phyloP scores from a whole-genome alignment of 2,329 filamentous ascomycete genomes.

The Phyllosticta capitalensis region DNA sequence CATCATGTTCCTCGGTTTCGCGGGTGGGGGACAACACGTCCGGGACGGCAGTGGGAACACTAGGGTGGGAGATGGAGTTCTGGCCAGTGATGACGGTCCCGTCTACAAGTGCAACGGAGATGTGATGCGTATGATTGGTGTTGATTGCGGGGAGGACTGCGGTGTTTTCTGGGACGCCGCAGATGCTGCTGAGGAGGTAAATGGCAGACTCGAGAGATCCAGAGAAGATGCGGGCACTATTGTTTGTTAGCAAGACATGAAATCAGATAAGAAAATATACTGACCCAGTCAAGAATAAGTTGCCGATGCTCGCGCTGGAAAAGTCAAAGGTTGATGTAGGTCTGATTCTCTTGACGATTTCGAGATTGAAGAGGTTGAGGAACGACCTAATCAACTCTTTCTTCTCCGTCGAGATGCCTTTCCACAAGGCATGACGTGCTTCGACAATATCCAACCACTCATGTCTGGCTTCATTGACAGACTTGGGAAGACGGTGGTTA shows the following conservation, averaged over 20 bases:
- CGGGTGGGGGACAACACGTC: constrained; percentile 19
- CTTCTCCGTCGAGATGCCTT: constrained; percentile 39
- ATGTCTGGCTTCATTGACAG: constrained; percentile 50
- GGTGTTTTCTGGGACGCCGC: constrained; percentile 67
- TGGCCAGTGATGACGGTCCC: constrained; percentile 78
- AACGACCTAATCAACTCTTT: constrained; percentile 44
- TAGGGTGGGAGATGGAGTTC: constrained; percentile 84
- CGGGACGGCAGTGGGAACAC: constrained; percentile 46
- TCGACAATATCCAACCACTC: constrained; percentile 91
- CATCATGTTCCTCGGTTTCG: constrained; percentile 46
- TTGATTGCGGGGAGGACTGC: constrained; percentile 84
- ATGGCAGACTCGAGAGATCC: constrained; percentile 89
- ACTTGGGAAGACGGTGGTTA: constrained; percentile 69
- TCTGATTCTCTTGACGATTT: constrained; percentile 39
- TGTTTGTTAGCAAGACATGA: constrained; percentile 50
- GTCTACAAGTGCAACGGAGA: constrained; percentile 70
- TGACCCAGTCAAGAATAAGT: constrained; percentile 43
- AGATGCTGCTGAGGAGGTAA: constrained; percentile 79
- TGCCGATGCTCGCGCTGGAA: constrained; percentile 41
- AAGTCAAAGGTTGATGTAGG: constrained; percentile 41
- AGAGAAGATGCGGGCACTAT: constrained; percentile 68
- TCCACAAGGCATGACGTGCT: constrained; percentile 68
- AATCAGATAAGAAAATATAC: constrained; percentile 19
- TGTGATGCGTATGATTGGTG: constrained; percentile 92
- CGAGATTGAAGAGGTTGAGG: constrained; percentile 40